A percentile compares a stretch with the other conserved stretches of the same genome.
Evolutionary conservation across 2,329 filamentous ascomycete genomes (phyloP).

Genomic region (Leptographium lundbergii): DNA sequence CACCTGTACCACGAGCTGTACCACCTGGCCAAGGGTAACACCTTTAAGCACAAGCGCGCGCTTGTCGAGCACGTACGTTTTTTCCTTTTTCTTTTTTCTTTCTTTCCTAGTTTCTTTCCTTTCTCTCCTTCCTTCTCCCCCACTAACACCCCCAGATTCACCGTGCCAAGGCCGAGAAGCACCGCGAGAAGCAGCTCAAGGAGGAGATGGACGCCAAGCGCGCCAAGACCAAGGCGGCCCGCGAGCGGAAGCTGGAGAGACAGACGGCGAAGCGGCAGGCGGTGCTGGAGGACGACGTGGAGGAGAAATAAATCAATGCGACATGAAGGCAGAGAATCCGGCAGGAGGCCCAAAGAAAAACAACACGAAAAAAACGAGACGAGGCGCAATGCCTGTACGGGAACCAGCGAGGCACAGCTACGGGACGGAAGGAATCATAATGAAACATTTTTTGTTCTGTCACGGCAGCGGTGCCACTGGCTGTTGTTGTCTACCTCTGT

Average conservation of each 20-base stretch:
- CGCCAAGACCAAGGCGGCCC: slow-evolving; percentile 99
- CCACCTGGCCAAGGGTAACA: slow-evolving; percentile 99
- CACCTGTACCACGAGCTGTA: slow-evolving; percentile 99
- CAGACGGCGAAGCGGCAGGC: slow-evolving; percentile 81
- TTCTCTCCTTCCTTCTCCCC: background rate
- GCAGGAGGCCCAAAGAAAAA: background rate
- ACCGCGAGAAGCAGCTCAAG: slow-evolving; percentile 88
- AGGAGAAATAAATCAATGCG: slow-evolving; percentile 26
- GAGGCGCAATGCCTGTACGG: slow-evolving; percentile 1
- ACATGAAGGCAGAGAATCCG: slow-evolving; percentile 10
- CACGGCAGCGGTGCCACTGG: background rate
- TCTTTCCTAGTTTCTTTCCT: background rate
- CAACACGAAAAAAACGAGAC: background rate
- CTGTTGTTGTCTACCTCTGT: background rate
- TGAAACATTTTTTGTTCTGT: slow-evolving; percentile 1
- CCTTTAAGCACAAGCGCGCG: slow-evolving; percentile 99
- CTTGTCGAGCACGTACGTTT: slow-evolving; percentile 97
- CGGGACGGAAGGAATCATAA: slow-evolving; percentile 2
- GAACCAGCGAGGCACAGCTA: background rate
- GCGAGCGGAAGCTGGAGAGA: slow-evolving; percentile 95
- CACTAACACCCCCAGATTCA: slow-evolving; percentile 60
- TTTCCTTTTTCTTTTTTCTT: background rate
- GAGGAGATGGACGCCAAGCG: slow-evolving; percentile 99
- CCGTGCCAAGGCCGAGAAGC: slow-evolving; percentile 99
- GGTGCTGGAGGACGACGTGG: slow-evolving; percentile 59